Evolutionary conservation across 2,329 filamentous ascomycete genomes (phyloP).

Genomic region (Diaporthe sp.): DNA sequence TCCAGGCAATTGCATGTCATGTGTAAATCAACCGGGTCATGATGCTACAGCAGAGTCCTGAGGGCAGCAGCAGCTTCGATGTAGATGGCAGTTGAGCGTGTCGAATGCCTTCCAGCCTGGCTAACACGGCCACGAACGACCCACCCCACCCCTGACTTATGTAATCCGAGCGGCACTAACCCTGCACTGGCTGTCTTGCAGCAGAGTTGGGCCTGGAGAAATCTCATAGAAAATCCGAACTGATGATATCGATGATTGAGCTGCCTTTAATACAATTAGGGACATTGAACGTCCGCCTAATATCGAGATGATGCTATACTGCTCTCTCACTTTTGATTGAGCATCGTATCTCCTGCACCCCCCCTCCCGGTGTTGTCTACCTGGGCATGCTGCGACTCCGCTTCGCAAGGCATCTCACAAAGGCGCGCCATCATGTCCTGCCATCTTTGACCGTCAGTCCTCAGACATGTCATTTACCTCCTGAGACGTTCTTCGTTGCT

Average conservation of each 20-base stretch:
- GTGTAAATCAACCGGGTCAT: background rate
- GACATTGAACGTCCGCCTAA: background rate
- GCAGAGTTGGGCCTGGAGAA: background rate
- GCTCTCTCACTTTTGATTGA: background rate
- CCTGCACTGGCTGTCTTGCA: background rate
- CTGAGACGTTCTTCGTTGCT: background rate
- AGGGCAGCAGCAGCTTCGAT: no score
- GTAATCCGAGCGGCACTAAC: background rate
- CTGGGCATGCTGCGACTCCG: slow-evolving; percentile 35
- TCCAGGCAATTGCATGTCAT: background rate
- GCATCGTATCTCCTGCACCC: no score
- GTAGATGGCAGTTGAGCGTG: no score
- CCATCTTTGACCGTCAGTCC: slow-evolving; percentile 1
- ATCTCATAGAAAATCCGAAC: background rate
- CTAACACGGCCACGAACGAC: no score
- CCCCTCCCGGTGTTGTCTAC: background rate
- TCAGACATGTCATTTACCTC: background rate
- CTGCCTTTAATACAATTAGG: background rate
- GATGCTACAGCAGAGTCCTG: background rate
- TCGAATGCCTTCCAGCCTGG: background rate
- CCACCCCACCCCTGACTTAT: background rate
- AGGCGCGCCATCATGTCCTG: slow-evolving; percentile 1
- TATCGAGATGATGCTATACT: background rate
- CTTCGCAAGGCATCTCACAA: slow-evolving; percentile 19
- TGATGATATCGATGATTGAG: background rate